Evolutionary conservation across 164 flowering plant genomes (phyloP).

Genomic region (Vitis cinerea): DNA sequence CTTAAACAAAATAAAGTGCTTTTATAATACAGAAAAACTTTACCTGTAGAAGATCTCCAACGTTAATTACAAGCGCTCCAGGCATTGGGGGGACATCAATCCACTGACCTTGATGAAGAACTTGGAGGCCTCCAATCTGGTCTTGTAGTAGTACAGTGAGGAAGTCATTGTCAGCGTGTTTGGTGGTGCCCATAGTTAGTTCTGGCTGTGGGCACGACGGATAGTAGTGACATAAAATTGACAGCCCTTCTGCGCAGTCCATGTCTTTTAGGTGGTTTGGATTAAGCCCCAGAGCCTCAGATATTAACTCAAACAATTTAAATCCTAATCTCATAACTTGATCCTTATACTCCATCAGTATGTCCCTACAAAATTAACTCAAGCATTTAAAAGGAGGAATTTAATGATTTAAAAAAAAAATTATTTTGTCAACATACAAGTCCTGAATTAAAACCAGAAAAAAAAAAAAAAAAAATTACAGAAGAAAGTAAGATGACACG

Average conservation of each 20-base stretch:
- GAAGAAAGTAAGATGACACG: too few species aligned
- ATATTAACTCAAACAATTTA: slow-evolving; percentile 11
- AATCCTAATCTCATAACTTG: slow-evolving; percentile 10
- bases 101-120: slow-evolving; percentile 18
- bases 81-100: slow-evolving; percentile 9
- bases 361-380: slow-evolving; percentile 12
- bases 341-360: slow-evolving; percentile 12
- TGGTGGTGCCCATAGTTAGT: slow-evolving; percentile 14
- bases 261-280: slow-evolving; percentile 11
- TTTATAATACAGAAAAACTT: not conserved
- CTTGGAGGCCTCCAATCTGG: slow-evolving; percentile 28
- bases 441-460: too few species aligned
- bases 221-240: slow-evolving; percentile 15
- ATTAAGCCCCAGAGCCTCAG: slow-evolving; percentile 20
- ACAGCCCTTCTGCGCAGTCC: slow-evolving; percentile 14
- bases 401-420: too few species aligned
- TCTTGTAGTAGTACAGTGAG: slow-evolving; percentile 24
- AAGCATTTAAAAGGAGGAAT: too few species aligned
- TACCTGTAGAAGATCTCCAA: slow-evolving; percentile 30
- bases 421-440: too few species aligned
- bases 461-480: too few species aligned
- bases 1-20: not conserved
- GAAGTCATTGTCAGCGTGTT: slow-evolving; percentile 24
- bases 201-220: slow-evolving; percentile 29
- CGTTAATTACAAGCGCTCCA: slow-evolving; percentile 16